Evolutionary conservation across 2,329 filamentous ascomycete species (phyloP).

Genomic region (Sporothrix humicola): DNA sequence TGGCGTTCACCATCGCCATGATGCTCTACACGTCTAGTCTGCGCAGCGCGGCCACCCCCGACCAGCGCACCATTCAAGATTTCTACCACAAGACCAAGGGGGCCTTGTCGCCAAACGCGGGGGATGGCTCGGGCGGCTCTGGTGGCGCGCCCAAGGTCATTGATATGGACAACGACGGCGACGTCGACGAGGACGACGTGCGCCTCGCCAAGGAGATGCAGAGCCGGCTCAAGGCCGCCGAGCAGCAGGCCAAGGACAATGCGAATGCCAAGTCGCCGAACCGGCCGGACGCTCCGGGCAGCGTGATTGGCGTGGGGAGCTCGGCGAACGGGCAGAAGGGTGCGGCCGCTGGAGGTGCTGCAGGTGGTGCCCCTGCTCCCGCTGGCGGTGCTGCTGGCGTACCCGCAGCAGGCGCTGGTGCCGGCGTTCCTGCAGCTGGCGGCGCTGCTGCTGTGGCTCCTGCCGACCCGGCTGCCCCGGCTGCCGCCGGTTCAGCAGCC

Average conservation of each 20-base stretch:
- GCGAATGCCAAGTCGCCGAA: slow-evolving; percentile 70
- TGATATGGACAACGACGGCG: slow-evolving; percentile 61
- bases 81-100: slow-evolving; percentile 67
- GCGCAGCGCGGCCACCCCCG: slow-evolving; percentile 56
- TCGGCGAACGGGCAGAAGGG: slow-evolving; percentile 61
- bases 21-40: slow-evolving; percentile 74
- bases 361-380: slow-evolving; percentile 61
- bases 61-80: slow-evolving; percentile 52
- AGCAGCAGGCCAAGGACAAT: slow-evolving; percentile 69
- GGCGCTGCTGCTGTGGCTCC: slow-evolving; percentile 46
- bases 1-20: slow-evolving; percentile 69
- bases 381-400: slow-evolving; percentile 44
- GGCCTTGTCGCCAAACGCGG: slow-evolving; percentile 48
- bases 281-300: slow-evolving; percentile 63
- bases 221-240: slow-evolving; percentile 69
- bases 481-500: slow-evolving; percentile 53
- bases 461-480: slow-evolving; percentile 46
- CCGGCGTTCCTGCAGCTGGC: slow-evolving; percentile 41
- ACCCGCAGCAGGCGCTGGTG: slow-evolving; percentile 44
- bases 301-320: slow-evolving; percentile 64
- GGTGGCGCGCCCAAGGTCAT: slow-evolving; percentile 48
- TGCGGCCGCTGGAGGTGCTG: slow-evolving; percentile 48
- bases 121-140: slow-evolving; percentile 41
- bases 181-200: slow-evolving; percentile 62
- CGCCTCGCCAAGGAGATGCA: slow-evolving; percentile 60